Evolutionary conservation across 345 rosid species (phyloP).

Genomic region (Nephelium lappaceum): DNA sequence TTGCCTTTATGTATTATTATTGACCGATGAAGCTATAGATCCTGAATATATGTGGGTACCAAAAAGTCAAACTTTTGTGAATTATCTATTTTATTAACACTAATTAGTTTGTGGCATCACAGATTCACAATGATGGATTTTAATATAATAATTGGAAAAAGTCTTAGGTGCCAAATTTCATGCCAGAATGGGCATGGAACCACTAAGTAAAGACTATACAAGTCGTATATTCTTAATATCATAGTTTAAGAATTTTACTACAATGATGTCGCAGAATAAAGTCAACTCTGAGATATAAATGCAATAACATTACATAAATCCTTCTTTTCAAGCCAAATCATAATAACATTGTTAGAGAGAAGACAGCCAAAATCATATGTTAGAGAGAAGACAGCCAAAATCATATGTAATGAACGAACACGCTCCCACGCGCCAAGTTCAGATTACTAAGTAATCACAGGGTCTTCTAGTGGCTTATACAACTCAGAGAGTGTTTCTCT

Average conservation of each 20-base stretch:
- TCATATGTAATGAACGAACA: background rate
- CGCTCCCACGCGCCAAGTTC: background rate
- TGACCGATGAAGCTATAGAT: background rate
- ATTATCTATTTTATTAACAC: background rate
- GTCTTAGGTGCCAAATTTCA: background rate
- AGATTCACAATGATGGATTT: background rate
- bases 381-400: background rate
- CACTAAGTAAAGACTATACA: background rate
- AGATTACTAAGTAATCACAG: conserved; percentile 44
- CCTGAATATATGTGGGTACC: background rate
- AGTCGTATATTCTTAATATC: background rate
- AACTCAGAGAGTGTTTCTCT: conserved; percentile 67
- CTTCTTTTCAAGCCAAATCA: background rate
- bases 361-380: background rate
- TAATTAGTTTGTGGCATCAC: background rate
- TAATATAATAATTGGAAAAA: background rate
- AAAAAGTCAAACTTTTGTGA: background rate
- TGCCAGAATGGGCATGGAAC: background rate
- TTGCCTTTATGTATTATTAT: background rate
- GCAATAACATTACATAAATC: background rate
- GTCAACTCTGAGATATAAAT: background rate
- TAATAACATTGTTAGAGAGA: background rate
- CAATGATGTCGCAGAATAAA: background rate
- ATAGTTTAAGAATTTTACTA: background rate
- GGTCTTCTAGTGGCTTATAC: conserved; percentile 77